Base-by-base conservation (phyloP, 345 rosid species). In the Dimocarpus longan region DNA sequence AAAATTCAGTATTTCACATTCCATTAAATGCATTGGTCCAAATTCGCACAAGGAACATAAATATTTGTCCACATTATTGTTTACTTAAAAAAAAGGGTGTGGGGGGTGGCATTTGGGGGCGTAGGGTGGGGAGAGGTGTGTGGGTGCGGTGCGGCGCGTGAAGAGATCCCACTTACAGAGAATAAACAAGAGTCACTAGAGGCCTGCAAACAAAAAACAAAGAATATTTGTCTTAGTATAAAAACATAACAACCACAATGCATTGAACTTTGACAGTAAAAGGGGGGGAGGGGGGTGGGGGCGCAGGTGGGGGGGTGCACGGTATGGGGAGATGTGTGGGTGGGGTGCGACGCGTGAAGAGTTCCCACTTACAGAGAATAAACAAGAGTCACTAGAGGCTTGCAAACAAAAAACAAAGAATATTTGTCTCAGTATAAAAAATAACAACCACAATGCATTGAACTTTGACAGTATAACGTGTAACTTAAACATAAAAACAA, bases 331-430 rank as follows among this genome's bases (percentile, higher is more conserved):
- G n/a, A n/a, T n/a, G n/a, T n/a, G n/a, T n/a, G n/a, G n/a, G n/a
- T n/a, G n/a, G n/a, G n/a, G n/a, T n/a, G n/a, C n/a, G n/a, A n/a
- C n/a, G n/a, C n/a, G n/a, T n/a, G 2, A 21, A 5, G 24, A 59
- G 21, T 5, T 10, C 28, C 5, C 3, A 87, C 98, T 93, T 86
- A 90, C 95, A 93, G 89, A 82, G 96, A 95, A 78, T 87, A 93
- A 79, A 86, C 85, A 79, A 93, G 92, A 80, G 93, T 86, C 66
- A 92, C 87, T 62, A 92, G 71, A 81, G 95, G 98, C 90, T 95
- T 92, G 88, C 81, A 85, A 24, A 76, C 11, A 18, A 76, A 70
- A 39, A 46, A 73, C 11, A 52, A 52, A 28, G 32, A 28, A 28
- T 28, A 75, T 10, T 19, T 65, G 22, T 46, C 24, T 40, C 37